Conservation (phyloP, 2,329 filamentous ascomycete genomes). For the Geosmithia flava region DNA sequence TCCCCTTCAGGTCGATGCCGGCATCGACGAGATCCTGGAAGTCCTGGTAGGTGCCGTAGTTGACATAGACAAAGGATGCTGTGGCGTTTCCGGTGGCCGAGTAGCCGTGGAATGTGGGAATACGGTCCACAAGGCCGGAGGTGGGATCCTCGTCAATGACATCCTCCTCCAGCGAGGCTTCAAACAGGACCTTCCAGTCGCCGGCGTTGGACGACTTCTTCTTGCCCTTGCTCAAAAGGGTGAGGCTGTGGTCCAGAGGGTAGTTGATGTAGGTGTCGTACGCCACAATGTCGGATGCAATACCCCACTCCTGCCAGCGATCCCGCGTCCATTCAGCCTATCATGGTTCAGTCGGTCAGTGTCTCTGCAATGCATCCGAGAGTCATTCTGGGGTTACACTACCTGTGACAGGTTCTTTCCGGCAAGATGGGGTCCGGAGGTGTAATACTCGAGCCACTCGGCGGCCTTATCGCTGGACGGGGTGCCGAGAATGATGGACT, state of each 20-base stretch:
- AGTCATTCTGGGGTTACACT: constrained; percentile 1
- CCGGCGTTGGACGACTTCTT: constrained; percentile 17
- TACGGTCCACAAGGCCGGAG: constrained; percentile 54
- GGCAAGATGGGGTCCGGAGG: constrained; percentile 61
- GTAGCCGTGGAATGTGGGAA: constrained; percentile 92
- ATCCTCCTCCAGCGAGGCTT: constrained; percentile 75
- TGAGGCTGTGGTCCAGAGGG: constrained; percentile 57
- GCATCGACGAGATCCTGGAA: constrained; percentile 70
- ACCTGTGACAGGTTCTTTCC: constrained; percentile 67
- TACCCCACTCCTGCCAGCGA: constrained; percentile 59
- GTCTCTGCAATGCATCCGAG: neutral
- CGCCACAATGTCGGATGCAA: constrained; percentile 49
- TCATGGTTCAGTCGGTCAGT: constrained; percentile 3
- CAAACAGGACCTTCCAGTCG: constrained; percentile 54
- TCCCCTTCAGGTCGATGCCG: constrained; percentile 60
- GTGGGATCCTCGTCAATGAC: constrained; percentile 74
- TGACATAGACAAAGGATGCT: constrained; percentile 74
- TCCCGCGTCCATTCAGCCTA: constrained; percentile 63
- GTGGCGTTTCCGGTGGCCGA: constrained; percentile 89
- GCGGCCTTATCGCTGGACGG: constrained; percentile 43
- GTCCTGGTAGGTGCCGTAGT: constrained; percentile 79
- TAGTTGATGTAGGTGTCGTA: constrained; percentile 76
- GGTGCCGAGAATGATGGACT: constrained; percentile 43
- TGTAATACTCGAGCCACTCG: constrained; percentile 72
- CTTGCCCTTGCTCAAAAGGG: constrained; percentile 42